Evolutionary conservation across 1,284 basidiomycete genomes (phyloP).

Genomic region (Pulveroboletus ridleyi): DNA sequence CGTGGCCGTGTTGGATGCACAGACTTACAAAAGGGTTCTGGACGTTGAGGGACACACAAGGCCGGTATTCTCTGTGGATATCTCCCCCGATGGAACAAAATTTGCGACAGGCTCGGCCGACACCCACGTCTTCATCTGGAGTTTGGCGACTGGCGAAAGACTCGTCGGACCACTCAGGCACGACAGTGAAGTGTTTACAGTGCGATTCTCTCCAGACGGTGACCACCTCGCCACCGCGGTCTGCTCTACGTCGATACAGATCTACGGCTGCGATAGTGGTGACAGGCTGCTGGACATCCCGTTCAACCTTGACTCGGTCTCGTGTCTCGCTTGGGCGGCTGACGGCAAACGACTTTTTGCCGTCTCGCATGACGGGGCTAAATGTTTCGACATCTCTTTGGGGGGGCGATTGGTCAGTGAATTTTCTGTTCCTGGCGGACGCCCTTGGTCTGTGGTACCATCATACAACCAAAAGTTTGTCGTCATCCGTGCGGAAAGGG

Average conservation of each 20-base stretch:
- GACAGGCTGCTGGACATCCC: not conserved
- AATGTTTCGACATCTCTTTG: conserved; percentile 1
- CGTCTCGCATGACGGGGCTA: not conserved
- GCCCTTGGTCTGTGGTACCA: too few relatives aligned
- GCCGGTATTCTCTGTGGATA: not conserved
- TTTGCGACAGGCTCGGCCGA: conserved; percentile 4
- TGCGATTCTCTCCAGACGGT: not conserved
- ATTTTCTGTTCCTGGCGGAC: too few relatives aligned
- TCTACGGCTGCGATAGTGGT: too few relatives aligned
- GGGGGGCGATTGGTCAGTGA: too few relatives aligned
- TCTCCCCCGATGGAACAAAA: conserved; percentile 13
- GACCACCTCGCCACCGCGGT: too few relatives aligned
- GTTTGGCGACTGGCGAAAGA: not conserved
- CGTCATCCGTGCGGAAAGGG: too few relatives aligned
- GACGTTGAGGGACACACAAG: conserved; percentile 30
- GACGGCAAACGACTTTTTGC: conserved; percentile 5
- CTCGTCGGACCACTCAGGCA: conserved; percentile 1
- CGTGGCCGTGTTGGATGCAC: conserved; percentile 10
- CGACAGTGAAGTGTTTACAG: not conserved
- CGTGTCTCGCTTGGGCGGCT: conserved; percentile 1
- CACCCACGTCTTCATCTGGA: conserved; percentile 9
- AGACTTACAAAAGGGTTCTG: not conserved
- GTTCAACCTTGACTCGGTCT: not conserved
- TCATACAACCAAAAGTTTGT: too few relatives aligned
- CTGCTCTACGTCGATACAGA: too few relatives aligned